Base-by-base conservation (phyloP, 1,284 basidiomycete species). In the Ganoderma multipileum region DNA sequence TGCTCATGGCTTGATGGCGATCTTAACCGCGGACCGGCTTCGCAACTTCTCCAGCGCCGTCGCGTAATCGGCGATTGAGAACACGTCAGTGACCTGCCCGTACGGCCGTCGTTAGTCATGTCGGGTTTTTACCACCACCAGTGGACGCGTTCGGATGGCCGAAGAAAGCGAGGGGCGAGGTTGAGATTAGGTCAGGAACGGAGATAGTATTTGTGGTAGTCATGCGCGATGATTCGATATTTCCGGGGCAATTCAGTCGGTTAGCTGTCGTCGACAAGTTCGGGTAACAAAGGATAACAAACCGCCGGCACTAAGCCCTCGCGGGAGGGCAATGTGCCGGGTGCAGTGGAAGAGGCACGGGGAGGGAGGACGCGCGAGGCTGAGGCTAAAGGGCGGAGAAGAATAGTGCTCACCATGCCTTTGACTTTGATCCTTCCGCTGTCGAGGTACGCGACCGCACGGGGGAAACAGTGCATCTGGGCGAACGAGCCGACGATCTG, bases 401-500 rank as follows among this genome's bases (percentile, higher is more conserved):
- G 12, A 38, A 38, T 36, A 5, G 7, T 18, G 68, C 76, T 58
- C 64, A 90, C 94, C 91, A 96, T 94, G 58, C 94, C 94, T 79
- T 93, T 91, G 58, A 93, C 89, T 65, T 85, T 89, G 77, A 96
- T 84, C 82, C 94, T 95, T 39, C 93, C 92, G 74, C 88, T 90
- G 76, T 96, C 94, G 67, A 96, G 87, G 78, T 95, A 95, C n/a
- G 90, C 91, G 61, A 96, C 89, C 8, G 95, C 93, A 59, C 95
- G 90, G 66, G 94, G 93, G 87, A 96, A 95, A 82, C 94, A 95
- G 81, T 88, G 89, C 9, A 89, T 91, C 77, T 95, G 94, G 12
- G 93, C 91, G 82, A 95, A 95, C 2, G 93, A 95, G 41, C 93
- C 93, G 73, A 95, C 91, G 76, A 95, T 94, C 91, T 92, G 71